A percentile compares a stretch with the other conserved stretches of the same genome.
Evolutionary conservation across 345 rosid species (phyloP).

Genomic region (Stellera chamaejasme): DNA sequence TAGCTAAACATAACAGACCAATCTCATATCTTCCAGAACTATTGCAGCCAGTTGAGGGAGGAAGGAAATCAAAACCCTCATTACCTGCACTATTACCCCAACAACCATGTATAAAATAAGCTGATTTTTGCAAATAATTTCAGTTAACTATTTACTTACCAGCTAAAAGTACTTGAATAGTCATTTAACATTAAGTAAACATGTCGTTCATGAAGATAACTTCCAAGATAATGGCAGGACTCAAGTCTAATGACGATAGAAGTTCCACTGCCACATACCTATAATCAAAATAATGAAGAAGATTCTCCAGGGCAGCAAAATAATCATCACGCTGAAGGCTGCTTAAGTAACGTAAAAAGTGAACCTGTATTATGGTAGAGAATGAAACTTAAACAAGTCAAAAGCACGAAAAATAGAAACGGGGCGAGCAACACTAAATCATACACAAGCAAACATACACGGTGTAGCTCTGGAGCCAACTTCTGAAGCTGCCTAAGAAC

Average conservation of each 20-base stretch:
- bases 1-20: constrained; percentile 80
- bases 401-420: no score
- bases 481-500: constrained; percentile 64
- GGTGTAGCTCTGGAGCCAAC: constrained; percentile 91
- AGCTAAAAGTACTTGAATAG: constrained; percentile 13
- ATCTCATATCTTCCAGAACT: constrained; percentile 68
- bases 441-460: constrained; percentile 34
- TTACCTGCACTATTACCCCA: constrained; percentile 86
- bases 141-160: constrained; percentile 3
- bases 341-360: constrained; percentile 86
- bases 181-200: background rate
- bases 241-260: background rate
- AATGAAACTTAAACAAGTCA: background rate
- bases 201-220: background rate
- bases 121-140: constrained; percentile 13
- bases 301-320: constrained; percentile 86
- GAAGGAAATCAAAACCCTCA: constrained; percentile 78
- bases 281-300: constrained; percentile 87
- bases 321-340: constrained; percentile 82
- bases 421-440: background rate
- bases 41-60: constrained; percentile 45
- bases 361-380: constrained; percentile 52
- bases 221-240: background rate
- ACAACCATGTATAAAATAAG: constrained; percentile 27
- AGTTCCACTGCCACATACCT: constrained; percentile 44